Conservation (phyloP, 2,329 filamentous ascomycete genomes). For the Colletotrichum gloeosporioides region DNA sequence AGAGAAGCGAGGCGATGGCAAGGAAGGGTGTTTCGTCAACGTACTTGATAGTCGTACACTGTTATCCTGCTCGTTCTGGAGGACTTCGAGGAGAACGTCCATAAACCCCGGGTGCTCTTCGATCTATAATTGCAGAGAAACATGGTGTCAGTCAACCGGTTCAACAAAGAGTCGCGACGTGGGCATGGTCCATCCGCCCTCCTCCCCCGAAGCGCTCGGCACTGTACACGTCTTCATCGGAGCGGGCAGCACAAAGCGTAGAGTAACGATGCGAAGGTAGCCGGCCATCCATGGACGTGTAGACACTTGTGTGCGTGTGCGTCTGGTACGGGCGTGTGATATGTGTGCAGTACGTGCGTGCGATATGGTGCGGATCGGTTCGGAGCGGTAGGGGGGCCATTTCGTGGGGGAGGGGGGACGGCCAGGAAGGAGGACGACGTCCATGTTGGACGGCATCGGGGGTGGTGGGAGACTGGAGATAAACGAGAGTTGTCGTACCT, state of each 20-base stretch:
- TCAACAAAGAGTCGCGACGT: conserved; percentile 18
- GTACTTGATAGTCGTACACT: conserved; percentile 88
- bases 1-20: not conserved
- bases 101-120: conserved; percentile 90
- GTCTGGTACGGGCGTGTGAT: conserved; percentile 9
- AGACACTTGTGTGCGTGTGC: conserved; percentile 1
- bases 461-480: not conserved
- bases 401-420: conserved; percentile 16
- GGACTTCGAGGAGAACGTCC: conserved; percentile 87
- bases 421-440: not conserved
- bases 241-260: not conserved
- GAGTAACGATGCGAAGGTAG: conserved; percentile 7
- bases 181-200: not conserved
- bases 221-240: not conserved
- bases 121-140: conserved; percentile 61
- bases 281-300: not conserved
- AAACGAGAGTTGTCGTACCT: conserved; percentile 58
- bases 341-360: not conserved
- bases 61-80: conserved; percentile 86
- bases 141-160: conserved; percentile 10
- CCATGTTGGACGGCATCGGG: not conserved
- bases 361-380: conserved; percentile 15
- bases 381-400: conserved; percentile 15
- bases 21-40: conserved; percentile 34
- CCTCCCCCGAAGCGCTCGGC: not conserved